phyloP scores from a whole-genome alignment of 1,284 basidiomycete genomes.

The Apiotrichum montevideense region DNA sequence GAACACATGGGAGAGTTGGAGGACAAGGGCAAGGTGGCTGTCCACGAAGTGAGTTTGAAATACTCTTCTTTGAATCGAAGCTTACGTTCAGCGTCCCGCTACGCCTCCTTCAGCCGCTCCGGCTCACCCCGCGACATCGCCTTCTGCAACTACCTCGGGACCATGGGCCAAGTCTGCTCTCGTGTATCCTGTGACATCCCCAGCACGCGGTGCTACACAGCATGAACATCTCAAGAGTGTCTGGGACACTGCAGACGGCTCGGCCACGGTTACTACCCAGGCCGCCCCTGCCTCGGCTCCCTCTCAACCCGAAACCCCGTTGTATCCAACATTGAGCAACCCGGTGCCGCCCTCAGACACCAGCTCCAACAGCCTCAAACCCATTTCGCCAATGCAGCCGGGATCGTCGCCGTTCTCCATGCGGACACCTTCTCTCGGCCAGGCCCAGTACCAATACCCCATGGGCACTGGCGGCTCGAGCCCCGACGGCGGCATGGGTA shows the following conservation, averaged over 20 bases:
- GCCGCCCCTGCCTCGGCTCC: constrained; percentile 5
- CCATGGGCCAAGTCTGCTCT: constrained; percentile 32
- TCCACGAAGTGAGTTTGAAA: constrained; percentile 20
- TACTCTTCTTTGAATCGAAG: background rate
- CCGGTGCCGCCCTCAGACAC: constrained; percentile 17
- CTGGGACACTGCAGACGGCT: constrained; percentile 25
- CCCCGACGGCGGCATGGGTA: constrained; percentile 16
- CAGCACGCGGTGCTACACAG: constrained; percentile 22
- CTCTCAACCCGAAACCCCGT: constrained; percentile 23
- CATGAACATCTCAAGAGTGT: constrained; percentile 39
- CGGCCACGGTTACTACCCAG: constrained; percentile 4
- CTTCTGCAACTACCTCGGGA: constrained; percentile 8
- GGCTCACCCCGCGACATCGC: constrained; percentile 17
- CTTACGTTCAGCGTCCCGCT: constrained; percentile 21
- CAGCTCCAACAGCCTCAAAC: constrained; percentile 14
- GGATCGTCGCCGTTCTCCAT: constrained; percentile 4
- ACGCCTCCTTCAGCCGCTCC: constrained; percentile 21
- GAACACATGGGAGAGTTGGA: constrained; percentile 38
- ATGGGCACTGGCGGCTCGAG: constrained; percentile 15
- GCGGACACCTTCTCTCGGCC: constrained; percentile 2
- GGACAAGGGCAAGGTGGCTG: constrained; percentile 17
- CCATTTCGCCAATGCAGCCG: constrained; percentile 17
- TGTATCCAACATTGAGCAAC: constrained; percentile 40
- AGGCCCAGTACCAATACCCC: constrained; percentile 7
- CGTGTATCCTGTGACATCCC: constrained; percentile 22